A percentile compares a stretch with the other conserved stretches of the same genome.
phyloP scores from a whole-genome alignment of 2,329 filamentous ascomycete species.

The Penicillium decumbens region DNA sequence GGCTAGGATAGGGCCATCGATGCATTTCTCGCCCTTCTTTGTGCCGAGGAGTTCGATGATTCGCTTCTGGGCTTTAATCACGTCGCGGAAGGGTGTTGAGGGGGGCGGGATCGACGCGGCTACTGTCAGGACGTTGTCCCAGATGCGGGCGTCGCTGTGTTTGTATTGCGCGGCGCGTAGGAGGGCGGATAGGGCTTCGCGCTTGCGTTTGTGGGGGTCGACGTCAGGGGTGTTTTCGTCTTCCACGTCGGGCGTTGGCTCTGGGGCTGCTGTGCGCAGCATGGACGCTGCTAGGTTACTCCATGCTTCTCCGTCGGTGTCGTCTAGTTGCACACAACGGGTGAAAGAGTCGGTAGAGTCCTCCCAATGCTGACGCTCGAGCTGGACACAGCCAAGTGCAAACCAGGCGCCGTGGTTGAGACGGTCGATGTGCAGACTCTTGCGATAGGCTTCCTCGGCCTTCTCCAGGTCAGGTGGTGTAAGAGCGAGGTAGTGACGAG shows the following conservation, averaged over 20 bases:
- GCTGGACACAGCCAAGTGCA: slow-evolving; percentile 78
- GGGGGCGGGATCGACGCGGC: slow-evolving; percentile 72
- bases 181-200: slow-evolving; percentile 75
- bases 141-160: slow-evolving; percentile 84
- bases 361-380: slow-evolving; percentile 71
- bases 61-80: slow-evolving; percentile 68
- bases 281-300: slow-evolving; percentile 87
- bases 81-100: slow-evolving; percentile 60
- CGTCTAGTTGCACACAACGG: slow-evolving; percentile 76
- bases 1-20: slow-evolving; percentile 70
- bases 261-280: slow-evolving; percentile 48
- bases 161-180: slow-evolving; percentile 81
- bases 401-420: slow-evolving; percentile 84
- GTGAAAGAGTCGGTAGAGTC: slow-evolving; percentile 80
- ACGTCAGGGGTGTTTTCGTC: slow-evolving; percentile 24
- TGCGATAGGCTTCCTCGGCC: slow-evolving; percentile 71
- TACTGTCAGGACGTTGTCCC: slow-evolving; percentile 92
- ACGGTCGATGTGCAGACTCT: slow-evolving; percentile 72
- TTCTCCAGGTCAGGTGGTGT: slow-evolving; percentile 58
- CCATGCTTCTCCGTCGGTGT: slow-evolving; percentile 87
- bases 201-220: slow-evolving; percentile 59
- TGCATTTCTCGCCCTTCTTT: slow-evolving; percentile 65
- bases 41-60: slow-evolving; percentile 68
- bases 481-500: slow-evolving; percentile 66
- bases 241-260: slow-evolving; percentile 26